Evolutionary conservation across 331 rosid genomes (phyloP), one percentile per base, ranked within the genome.

Genomic region (Quercus lobata): DNA sequence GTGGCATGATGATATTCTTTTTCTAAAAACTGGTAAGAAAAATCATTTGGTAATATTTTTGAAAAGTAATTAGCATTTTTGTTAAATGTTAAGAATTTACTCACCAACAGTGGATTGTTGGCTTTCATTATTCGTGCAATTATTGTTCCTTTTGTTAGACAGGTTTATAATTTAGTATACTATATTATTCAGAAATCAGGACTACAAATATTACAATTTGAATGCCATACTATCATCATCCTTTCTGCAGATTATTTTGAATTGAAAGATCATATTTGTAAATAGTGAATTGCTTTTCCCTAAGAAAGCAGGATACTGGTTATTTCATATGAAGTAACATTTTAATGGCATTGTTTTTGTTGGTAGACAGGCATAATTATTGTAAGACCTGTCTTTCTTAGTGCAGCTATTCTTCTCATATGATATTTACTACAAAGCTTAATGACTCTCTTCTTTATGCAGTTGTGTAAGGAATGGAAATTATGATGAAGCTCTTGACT

Each of bases 381-480:
- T 14, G 5, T 8, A 35, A 30, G n/a, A 32, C 49, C 14, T 19
- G 27, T 4, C 53, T 7, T 34, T 68, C 17, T 68, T 12, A n/a
- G 4, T 68, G 72, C 17, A n/a, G 27, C 27, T 19, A 27, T 29
- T 49, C 15, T 5, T 49, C 17, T 60, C 25, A 72, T 25, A 25
- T 15, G 70, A 57, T 56, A 55, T 74, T 10, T 41, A 25, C 34
- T n/a, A 65, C 44, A 52, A 14, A 71, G 69, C 73, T 58, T 73
- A 7, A 46, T 55, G 30, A 30, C 61, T 72, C 46, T 56, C 2
- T n/a, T 80, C 46, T 54, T 76, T 83, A 68, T 83, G 84, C 90
- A 93, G 99, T 74, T 96, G 99, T 83, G 97, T 96, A 76, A 86
- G 97, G 82, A 96, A 96, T 88, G 99, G 98, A 82, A 96, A 96